These are phyloP conservation scores for Phlebiopsis gigantea DNA, from an alignment of 768 basidiomycete genomes.

Conservation along the genomic window DNA sequence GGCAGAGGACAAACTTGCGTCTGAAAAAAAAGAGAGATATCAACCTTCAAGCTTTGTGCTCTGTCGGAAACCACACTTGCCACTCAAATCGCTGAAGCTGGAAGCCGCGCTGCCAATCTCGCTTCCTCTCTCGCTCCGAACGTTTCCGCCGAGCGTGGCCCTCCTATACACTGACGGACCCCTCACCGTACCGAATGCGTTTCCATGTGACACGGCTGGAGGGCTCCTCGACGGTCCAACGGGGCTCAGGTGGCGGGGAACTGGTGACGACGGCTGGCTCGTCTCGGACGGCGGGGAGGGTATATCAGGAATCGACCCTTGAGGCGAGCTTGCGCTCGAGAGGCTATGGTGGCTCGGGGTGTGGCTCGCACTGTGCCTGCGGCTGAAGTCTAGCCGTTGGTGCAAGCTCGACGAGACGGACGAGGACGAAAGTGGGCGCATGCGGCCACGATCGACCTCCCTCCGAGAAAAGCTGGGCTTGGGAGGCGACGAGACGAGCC, in stretches of 20 bases:
- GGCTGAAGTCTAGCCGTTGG: conserved; percentile 15
- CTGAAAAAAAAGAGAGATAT: conserved; percentile 27
- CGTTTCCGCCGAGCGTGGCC: conserved; percentile 23
- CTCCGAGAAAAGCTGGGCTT: conserved; percentile 12
- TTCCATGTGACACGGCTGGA: conserved; percentile 51
- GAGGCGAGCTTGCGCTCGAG: conserved; percentile 69
- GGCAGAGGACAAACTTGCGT: conserved; percentile 74
- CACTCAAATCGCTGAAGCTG: conserved; percentile 83
- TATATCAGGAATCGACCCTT: conserved; percentile 77
- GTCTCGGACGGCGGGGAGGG: conserved; percentile 64
- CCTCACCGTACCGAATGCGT: conserved; percentile 43
- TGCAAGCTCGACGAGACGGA: conserved; percentile 11
- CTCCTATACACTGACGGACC: conserved; percentile 8
- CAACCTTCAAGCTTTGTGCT: too few relatives aligned
- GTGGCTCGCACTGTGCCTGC: conserved; percentile 37
- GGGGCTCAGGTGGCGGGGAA: conserved; percentile 31
- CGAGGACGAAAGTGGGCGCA: conserved; percentile 15
- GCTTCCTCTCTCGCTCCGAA: conserved; percentile 35
- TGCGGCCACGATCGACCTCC: conserved; percentile 7
- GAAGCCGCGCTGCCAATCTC: conserved; percentile 66
- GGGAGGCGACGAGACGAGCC: conserved; percentile 46
- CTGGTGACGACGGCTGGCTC: conserved; percentile 23
- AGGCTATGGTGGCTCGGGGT: conserved; percentile 64
- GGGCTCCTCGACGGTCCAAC: conserved; percentile 58
- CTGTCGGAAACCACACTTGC: conserved; percentile 34